Conservation (phyloP, 2,329 filamentous ascomycete species). For the Alternaria novae-zelandiae region DNA sequence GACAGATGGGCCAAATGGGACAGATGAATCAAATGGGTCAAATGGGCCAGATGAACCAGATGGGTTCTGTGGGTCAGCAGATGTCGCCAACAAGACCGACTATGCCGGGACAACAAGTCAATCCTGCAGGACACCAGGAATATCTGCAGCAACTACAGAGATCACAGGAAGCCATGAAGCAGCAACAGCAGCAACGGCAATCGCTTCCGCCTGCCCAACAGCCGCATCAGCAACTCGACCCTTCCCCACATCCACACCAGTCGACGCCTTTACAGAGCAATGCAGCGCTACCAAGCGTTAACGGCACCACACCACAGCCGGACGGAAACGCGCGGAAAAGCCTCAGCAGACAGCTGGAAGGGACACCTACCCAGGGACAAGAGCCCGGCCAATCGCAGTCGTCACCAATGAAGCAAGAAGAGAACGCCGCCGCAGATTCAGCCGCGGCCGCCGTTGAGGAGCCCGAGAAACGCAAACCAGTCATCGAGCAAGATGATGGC, state of each 20-base stretch:
- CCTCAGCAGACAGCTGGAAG: constrained; percentile 45
- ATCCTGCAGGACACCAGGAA: constrained; percentile 58
- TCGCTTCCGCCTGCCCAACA: constrained; percentile 49
- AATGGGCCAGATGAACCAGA: constrained; percentile 1
- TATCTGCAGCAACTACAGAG: constrained; percentile 55
- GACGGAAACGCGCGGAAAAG: constrained; percentile 47
- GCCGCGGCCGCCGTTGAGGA: constrained; percentile 18
- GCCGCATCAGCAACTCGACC: constrained; percentile 26
- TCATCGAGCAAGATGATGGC: constrained; percentile 37
- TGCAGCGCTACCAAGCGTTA: constrained; percentile 54
- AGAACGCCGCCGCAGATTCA: constrained; percentile 25
- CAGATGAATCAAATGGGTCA: constrained; percentile 8
- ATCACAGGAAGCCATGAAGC: constrained; percentile 48
- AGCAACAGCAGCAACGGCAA: constrained; percentile 39
- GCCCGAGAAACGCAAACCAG: constrained; percentile 31
- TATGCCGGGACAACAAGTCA: constrained; percentile 40
- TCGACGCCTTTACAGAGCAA: constrained; percentile 56
- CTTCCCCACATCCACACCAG: constrained; percentile 26
- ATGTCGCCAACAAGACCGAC: constrained; percentile 46
- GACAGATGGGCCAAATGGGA: constrained; percentile 5
- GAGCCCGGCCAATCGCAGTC: constrained; percentile 33
- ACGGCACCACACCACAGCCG: constrained; percentile 55
- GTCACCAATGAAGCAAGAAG: constrained; percentile 40
- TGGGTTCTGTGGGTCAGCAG: constrained; percentile 32
- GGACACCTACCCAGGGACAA: constrained; percentile 42